Evolutionary conservation across 495 filamentous ascomycete species (phyloP), one percentile per base, ranked within the genome.

Genomic region (Articulospora tetracladia): DNA sequence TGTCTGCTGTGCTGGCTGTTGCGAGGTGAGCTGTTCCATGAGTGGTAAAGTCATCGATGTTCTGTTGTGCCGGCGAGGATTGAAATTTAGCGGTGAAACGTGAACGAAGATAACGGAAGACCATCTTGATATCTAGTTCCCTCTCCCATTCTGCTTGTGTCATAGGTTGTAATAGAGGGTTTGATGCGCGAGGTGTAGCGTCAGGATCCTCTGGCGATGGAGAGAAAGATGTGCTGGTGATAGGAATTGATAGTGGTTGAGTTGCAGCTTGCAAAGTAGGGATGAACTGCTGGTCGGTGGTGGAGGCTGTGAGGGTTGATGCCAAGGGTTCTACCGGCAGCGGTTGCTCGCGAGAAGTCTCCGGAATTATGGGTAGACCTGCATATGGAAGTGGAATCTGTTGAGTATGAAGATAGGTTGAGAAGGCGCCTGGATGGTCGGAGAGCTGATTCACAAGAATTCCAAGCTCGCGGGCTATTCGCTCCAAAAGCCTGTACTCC

Each of bases 391-490:
- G 72, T 27, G 80, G 68, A 59, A 66, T 70, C 55, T 81, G 74
- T 61, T 81, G 78, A 20, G 79, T 72, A 66, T 75, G 72, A 20
- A 78, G 76, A 62, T 93, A 92, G 4, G 89, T 88, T 10, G 84
- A 87, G 69, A 97, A 96, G 15, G 92, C 90, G 8, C 89, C 89
- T 6, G 82, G 81, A 52, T 93, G 87, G 51, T 88, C 85, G 27
- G 90, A 88, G 53, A 97, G 80, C 54, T 93, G 90, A 61, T 92
- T 80, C 15, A 97, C 86, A 19, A 98, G 74, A 20, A 87, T 73
- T 10, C 93, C 94, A 8, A 98, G 82, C 72, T 98, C 94, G 41
- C 82, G 86, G 6, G 94, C 87, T 57, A 98, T 87, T 57, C 90
- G 83, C 62, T 93, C 86, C 12, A 98, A 76, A 53, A 98, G 80